phyloP scores from a whole-genome alignment of 2,329 filamentous ascomycete species.

The Biscogniauxia mediterranea region DNA sequence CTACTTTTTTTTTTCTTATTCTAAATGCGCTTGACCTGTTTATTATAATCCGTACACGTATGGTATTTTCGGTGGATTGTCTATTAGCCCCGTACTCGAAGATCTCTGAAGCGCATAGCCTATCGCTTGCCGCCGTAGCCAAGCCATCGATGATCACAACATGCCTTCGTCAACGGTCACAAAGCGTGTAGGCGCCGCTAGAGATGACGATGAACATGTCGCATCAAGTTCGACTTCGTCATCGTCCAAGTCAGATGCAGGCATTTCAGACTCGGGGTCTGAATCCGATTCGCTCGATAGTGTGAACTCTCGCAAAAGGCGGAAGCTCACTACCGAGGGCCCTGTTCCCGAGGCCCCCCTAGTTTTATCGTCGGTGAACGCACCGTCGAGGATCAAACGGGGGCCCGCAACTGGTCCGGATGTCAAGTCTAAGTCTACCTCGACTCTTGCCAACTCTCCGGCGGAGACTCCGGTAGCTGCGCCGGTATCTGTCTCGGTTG shows the following conservation, averaged over 20 bases:
- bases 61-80: neutral
- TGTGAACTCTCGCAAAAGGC: slow-evolving; percentile 36
- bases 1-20: slow-evolving; percentile 6
- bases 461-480: slow-evolving; percentile 38
- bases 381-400: slow-evolving; percentile 53
- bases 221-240: slow-evolving; percentile 11
- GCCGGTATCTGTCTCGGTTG: slow-evolving; percentile 51
- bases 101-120: slow-evolving; percentile 5
- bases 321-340: slow-evolving; percentile 28
- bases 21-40: slow-evolving; percentile 10
- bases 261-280: slow-evolving; percentile 19
- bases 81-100: slow-evolving; percentile 1
- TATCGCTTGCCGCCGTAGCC: slow-evolving; percentile 2
- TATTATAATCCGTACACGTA: slow-evolving; percentile 7
- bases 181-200: slow-evolving; percentile 16
- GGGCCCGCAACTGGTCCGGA: slow-evolving; percentile 25
- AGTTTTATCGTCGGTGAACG: slow-evolving; percentile 44
- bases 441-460: slow-evolving; percentile 8
- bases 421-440: slow-evolving; percentile 12
- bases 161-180: slow-evolving; percentile 18
- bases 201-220: slow-evolving; percentile 26
- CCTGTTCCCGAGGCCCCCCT: slow-evolving; percentile 36
- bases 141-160: slow-evolving; percentile 3
- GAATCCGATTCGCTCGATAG: slow-evolving; percentile 50
- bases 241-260: slow-evolving; percentile 19